phyloP scores from a whole-genome alignment of 2,329 filamentous ascomycete genomes.

The Cercospora sojina region DNA sequence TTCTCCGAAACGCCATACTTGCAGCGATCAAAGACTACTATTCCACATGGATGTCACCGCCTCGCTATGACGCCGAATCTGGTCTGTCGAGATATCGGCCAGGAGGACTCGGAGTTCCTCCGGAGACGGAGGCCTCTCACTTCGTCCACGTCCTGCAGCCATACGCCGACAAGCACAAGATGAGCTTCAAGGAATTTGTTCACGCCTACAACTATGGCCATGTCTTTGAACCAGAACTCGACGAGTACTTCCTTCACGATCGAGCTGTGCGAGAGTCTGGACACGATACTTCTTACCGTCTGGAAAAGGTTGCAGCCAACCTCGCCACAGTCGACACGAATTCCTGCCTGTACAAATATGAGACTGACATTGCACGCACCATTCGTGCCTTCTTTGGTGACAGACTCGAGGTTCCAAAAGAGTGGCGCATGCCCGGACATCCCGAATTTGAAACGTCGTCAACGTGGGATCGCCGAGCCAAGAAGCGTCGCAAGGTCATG shows the following conservation, averaged over 20 bases:
- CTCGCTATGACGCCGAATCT: slow-evolving; percentile 72
- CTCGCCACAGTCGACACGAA: slow-evolving; percentile 94
- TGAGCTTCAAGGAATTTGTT: slow-evolving; percentile 83
- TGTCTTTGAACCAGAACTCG: slow-evolving; percentile 80
- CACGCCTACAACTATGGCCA: slow-evolving; percentile 77
- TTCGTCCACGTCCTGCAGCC: slow-evolving; percentile 80
- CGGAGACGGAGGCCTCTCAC: slow-evolving; percentile 84
- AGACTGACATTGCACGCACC: slow-evolving; percentile 83
- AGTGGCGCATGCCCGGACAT: slow-evolving; percentile 70
- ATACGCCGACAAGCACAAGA: slow-evolving; percentile 77
- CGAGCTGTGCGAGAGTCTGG: slow-evolving; percentile 93
- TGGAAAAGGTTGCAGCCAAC: slow-evolving; percentile 83
- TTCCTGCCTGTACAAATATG: slow-evolving; percentile 93
- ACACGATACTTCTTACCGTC: slow-evolving; percentile 91
- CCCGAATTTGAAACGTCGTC: slow-evolving; percentile 75
- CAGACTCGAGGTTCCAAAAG: slow-evolving; percentile 73
- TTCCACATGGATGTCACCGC: slow-evolving; percentile 73
- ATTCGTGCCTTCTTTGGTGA: slow-evolving; percentile 85
- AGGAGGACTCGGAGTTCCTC: slow-evolving; percentile 79
- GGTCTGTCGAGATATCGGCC: slow-evolving; percentile 84
- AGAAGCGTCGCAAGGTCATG: slow-evolving; percentile 77
- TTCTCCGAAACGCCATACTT: slow-evolving; percentile 74
- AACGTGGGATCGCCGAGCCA: slow-evolving; percentile 85
- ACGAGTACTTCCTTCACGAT: slow-evolving; percentile 95
- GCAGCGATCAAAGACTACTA: slow-evolving; percentile 97